A percentile compares a stretch with the other conserved stretches of the same genome.
phyloP scores from a whole-genome alignment of 805 yeast genomes.

The Ogataea pilisensis region DNA sequence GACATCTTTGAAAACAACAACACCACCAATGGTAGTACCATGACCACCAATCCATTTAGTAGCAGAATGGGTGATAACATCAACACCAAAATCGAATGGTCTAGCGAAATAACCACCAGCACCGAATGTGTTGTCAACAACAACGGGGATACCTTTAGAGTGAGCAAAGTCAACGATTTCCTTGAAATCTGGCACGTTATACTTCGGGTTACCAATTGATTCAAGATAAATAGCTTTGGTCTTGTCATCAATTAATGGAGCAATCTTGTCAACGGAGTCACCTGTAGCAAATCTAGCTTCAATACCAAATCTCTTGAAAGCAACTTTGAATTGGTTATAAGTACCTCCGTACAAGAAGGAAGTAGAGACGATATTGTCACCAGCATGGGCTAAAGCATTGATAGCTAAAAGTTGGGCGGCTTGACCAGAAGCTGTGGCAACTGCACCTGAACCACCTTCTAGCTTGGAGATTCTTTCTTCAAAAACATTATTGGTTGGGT shows the following conservation, averaged over 20 bases:
- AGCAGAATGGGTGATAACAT: slow-evolving; percentile 88
- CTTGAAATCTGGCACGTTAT: slow-evolving; percentile 89
- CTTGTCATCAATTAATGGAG: slow-evolving; percentile 67
- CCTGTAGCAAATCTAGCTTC: slow-evolving; percentile 83
- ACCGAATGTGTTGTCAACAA: slow-evolving; percentile 95
- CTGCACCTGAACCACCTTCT: slow-evolving; percentile 88
- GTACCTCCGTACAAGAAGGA: slow-evolving; percentile 94
- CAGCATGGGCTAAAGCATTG: slow-evolving; percentile 77
- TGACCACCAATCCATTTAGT: slow-evolving; percentile 99
- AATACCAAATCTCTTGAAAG: slow-evolving; percentile 80
- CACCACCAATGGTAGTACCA: slow-evolving; percentile 93
- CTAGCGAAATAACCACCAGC: slow-evolving; percentile 88
- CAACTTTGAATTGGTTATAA: slow-evolving; percentile 89
- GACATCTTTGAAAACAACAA: slow-evolving; percentile 45
- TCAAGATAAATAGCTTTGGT: slow-evolving; percentile 90
- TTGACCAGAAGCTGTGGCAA: slow-evolving; percentile 93
- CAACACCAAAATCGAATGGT: slow-evolving; percentile 89
- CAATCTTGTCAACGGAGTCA: slow-evolving; percentile 69
- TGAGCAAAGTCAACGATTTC: slow-evolving; percentile 73
- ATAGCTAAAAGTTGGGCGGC: slow-evolving; percentile 90
- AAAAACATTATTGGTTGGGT: slow-evolving; percentile 89
- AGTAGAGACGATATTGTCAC: slow-evolving; percentile 87
- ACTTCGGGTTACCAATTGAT: slow-evolving; percentile 89
- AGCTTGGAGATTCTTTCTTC: slow-evolving; percentile 90
- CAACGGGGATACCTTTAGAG: slow-evolving; percentile 81